phyloP scores from a whole-genome alignment of 2,329 filamentous ascomycete genomes.

The Hawksworthiomyces lignivorus region DNA sequence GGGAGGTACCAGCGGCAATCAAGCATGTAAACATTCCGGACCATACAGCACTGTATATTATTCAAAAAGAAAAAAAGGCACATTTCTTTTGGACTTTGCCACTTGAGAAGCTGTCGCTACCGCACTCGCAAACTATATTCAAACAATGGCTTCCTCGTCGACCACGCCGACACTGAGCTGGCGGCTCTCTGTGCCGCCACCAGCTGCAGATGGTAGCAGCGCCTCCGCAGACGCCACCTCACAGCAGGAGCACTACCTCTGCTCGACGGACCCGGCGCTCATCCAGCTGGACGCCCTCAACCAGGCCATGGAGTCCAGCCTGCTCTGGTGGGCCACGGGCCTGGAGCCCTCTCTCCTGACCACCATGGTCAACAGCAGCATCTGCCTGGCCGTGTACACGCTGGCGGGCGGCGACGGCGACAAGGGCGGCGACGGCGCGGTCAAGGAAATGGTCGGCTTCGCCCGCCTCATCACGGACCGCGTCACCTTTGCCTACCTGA shows the following conservation, averaged over 20 bases:
- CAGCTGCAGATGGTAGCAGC: background rate
- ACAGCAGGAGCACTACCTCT: conserved; percentile 40
- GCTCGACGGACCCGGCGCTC: conserved; percentile 52
- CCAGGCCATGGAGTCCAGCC: conserved; percentile 39
- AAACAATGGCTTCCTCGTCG: background rate
- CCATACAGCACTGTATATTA: too few species aligned
- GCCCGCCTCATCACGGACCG: conserved; percentile 62
- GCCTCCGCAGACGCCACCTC: background rate
- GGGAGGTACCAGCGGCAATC: too few species aligned
- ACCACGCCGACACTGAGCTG: conserved; percentile 6
- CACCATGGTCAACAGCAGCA: conserved; percentile 47
- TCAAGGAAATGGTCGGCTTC: conserved; percentile 39
- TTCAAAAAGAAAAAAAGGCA: too few species aligned
- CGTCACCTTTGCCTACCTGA: conserved; percentile 60
- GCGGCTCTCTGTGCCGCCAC: conserved; percentile 3
- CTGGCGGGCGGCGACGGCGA: background rate
- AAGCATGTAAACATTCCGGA: too few species aligned
- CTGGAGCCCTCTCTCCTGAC: conserved; percentile 39
- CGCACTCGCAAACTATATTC: too few species aligned
- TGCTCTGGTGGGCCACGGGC: conserved; percentile 46
- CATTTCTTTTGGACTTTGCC: too few species aligned
- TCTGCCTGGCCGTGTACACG: conserved; percentile 52
- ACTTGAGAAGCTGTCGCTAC: too few species aligned
- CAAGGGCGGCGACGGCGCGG: conserved; percentile 3
- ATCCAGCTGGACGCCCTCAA: conserved; percentile 49